Base-by-base conservation (phyloP, 768 basidiomycete genomes). In the Hemileccinum impolitum region DNA sequence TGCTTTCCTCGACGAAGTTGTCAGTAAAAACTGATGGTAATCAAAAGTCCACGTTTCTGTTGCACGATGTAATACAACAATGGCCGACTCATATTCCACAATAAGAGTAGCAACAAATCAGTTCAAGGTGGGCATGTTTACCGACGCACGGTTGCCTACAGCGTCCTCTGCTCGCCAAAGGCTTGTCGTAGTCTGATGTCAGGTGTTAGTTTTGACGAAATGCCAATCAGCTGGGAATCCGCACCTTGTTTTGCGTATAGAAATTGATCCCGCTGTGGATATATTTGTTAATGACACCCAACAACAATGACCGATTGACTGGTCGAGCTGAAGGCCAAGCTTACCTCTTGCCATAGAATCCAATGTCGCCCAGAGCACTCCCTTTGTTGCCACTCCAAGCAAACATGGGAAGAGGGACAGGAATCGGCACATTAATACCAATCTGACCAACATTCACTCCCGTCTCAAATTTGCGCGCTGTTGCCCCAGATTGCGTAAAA, bases 311-410 rank as follows among this genome's bases (percentile, higher is more conserved):
- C 7, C 11, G 40, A 28, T 11, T 3, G 13, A 9, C n/a, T n/a
- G n/a, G n/a, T n/a, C n/a, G n/a, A n/a, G n/a, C n/a, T n/a, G n/a
- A n/a, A n/a, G 37, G 48, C 1, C 14, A 28, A 34, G 55, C 73
- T 52, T 54, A 85, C 87, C 84, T 81, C 68, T 87, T 88, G 25
- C 94, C 94, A 58, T 96, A 96, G 73, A 96, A 94, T 5, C 85
- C 84, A 39, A 92, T 80, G 62, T 94, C 90, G 19, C 93, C 93
- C 47, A 94, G 70, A 59, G 82, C 82, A 59, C 87, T 90, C 35
- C 74, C 84, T 76, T 94, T 95, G 73, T 94, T 95, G 23, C 96
- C 95, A 59, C 89, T 92, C 92, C 92, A 95, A 25, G 91, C 81
- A 73, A 96, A 97, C 90, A 96, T 94, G 14, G 88, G 87, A 26